Percentiles rank a stretch among this genome's conserved stretches.
These are phyloP conservation scores for Exophiala aquamarina DNA, from an alignment of 2,329 filamentous ascomycete species.

Conservation along the genomic window DNA sequence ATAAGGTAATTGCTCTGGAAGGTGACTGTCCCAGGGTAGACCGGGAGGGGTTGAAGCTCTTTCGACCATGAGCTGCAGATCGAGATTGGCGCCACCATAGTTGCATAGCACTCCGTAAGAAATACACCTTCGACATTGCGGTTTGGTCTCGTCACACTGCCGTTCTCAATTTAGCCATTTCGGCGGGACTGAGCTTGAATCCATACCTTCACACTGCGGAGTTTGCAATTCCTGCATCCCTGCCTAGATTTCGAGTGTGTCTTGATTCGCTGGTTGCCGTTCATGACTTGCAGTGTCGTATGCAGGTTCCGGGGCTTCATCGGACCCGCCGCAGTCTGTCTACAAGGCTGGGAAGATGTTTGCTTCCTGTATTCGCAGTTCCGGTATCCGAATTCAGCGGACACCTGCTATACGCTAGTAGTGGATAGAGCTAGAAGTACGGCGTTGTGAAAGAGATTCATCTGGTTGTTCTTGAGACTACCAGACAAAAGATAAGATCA, in stretches of 20 bases:
- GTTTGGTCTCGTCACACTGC: constrained; percentile 50
- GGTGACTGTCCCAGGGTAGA: not conserved
- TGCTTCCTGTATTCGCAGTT: no score
- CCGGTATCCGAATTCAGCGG: no score
- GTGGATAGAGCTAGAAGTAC: no score
- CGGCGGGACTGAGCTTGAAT: not conserved
- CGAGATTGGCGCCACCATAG: constrained; percentile 41
- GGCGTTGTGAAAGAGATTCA: no score
- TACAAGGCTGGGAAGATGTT: no score
- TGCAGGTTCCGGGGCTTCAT: not conserved
- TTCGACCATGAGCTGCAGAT: constrained; percentile 22
- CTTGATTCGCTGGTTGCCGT: constrained; percentile 13
- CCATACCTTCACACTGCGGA: constrained; percentile 50
- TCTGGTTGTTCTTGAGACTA: no score
- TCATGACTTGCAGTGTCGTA: not conserved
- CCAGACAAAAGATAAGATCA: no score
- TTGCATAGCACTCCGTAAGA: constrained; percentile 50
- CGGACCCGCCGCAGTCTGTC: not conserved
- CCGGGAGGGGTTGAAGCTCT: not conserved
- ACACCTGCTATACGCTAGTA: no score
- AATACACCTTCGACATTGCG: constrained; percentile 44
- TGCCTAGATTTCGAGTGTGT: constrained; percentile 41
- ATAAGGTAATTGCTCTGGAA: not conserved
- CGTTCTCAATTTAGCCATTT: no score
- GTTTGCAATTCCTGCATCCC: constrained; percentile 54